Evolutionary conservation across 257 asterid genomes (phyloP).

Genomic region (Eustoma russellianum): DNA sequence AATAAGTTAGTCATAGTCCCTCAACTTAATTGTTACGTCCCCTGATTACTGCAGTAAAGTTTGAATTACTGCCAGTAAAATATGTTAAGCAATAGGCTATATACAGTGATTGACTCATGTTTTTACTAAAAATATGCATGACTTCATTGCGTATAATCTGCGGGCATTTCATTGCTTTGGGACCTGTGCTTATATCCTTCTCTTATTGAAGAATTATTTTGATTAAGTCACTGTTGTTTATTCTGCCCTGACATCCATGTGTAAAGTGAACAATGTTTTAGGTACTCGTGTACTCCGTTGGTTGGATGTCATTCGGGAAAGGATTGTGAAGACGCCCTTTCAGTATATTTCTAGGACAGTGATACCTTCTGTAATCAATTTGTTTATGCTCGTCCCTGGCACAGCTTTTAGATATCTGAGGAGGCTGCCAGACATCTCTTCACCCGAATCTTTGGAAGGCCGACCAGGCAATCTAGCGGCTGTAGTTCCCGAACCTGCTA

Average conservation of each 20-base stretch:
- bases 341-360: conserved; percentile 36
- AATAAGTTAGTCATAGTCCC: too few species aligned
- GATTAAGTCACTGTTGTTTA: background rate
- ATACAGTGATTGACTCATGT: too few species aligned
- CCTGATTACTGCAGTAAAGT: too few species aligned
- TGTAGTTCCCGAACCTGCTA: conserved; percentile 18
- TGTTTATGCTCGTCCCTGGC: conserved; percentile 23
- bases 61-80: too few species aligned
- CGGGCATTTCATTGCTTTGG: too few species aligned
- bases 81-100: too few species aligned
- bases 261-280: conserved; percentile 11
- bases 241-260: background rate
- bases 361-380: conserved; percentile 31
- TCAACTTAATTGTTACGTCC: too few species aligned
- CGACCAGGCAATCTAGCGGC: conserved; percentile 20
- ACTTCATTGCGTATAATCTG: too few species aligned
- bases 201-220: background rate
- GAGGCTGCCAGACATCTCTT: conserved; percentile 33
- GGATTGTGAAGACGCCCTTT: conserved; percentile 48
- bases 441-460: conserved; percentile 30
- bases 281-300: conserved; percentile 34
- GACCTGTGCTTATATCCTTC: too few species aligned
- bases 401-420: conserved; percentile 44
- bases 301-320: conserved; percentile 40
- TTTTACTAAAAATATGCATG: too few species aligned